phyloP scores from a whole-genome alignment of 805 yeast genomes.

The Grigorovia yakushimaensis region DNA sequence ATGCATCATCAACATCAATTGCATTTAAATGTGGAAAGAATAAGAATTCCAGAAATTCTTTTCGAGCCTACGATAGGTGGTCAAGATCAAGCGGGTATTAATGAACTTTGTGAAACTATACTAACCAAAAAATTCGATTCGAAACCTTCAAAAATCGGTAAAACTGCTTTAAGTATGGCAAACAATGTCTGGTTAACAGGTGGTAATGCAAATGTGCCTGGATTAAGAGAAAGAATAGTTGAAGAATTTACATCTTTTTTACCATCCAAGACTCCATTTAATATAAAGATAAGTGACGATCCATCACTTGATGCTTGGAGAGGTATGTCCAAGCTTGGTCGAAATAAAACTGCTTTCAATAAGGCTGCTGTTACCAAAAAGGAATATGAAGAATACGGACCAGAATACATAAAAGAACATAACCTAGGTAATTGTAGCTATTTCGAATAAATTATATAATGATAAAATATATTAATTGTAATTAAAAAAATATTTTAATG shows the following conservation, averaged over 20 bases:
- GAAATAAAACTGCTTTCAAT: constrained; percentile 34
- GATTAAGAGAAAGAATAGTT: constrained; percentile 57
- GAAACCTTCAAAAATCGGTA: constrained; percentile 35
- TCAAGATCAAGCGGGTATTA: constrained; percentile 88
- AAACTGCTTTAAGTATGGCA: constrained; percentile 17
- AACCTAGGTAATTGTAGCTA: constrained; percentile 50
- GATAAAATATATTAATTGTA: not conserved
- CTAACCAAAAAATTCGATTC: constrained; percentile 55
- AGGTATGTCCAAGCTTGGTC: constrained; percentile 82
- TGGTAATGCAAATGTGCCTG: constrained; percentile 60
- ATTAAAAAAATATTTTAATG: not conserved
- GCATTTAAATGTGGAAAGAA: constrained; percentile 82
- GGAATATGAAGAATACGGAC: constrained; percentile 83
- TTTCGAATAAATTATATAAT: constrained; percentile 10
- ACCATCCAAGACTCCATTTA: constrained; percentile 56
- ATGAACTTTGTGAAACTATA: constrained; percentile 64
- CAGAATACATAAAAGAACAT: constrained; percentile 83
- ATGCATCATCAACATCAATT: constrained; percentile 84
- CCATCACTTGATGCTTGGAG: constrained; percentile 82
- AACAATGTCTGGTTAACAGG: constrained; percentile 78
- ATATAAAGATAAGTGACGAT: constrained; percentile 53
- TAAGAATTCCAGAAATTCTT: constrained; percentile 82
- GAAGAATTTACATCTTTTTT: constrained; percentile 60
- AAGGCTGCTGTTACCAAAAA: constrained; percentile 46
- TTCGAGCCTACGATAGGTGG: constrained; percentile 94